phyloP scores from a whole-genome alignment of 2,329 filamentous ascomycete genomes.

The Coniochaeta sp. region DNA sequence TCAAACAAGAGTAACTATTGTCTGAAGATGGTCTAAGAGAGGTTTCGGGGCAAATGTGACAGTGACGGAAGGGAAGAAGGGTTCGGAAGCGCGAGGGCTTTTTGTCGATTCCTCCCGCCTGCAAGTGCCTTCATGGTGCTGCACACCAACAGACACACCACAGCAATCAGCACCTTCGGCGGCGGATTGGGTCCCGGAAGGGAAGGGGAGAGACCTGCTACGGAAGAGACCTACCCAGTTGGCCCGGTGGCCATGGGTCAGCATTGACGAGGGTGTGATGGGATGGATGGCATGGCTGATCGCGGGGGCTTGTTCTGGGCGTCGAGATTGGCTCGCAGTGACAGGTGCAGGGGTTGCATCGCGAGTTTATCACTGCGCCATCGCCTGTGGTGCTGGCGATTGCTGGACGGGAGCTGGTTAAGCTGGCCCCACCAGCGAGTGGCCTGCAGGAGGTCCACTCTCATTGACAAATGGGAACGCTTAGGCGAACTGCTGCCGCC shows the following conservation, averaged over 20 bases:
- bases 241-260: neutral
- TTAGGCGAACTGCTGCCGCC: neutral
- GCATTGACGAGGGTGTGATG: neutral
- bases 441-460: neutral
- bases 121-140: neutral
- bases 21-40: neutral
- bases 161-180: neutral
- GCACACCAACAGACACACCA: neutral
- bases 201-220: neutral
- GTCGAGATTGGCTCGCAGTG: neutral
- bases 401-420: neutral
- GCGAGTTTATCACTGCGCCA: neutral
- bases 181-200: neutral
- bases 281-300: no score
- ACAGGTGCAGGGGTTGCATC: neutral
- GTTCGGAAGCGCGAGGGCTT: neutral
- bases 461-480: neutral
- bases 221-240: neutral
- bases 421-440: neutral
- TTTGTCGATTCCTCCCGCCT: neutral
- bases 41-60: slow-evolving; percentile 3
- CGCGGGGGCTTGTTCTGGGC: neutral
- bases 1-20: neutral
- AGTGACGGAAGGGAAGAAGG: neutral
- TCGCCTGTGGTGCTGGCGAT: neutral